A percentile compares a stretch with the other conserved stretches of the same genome.
These are phyloP conservation scores for Thelonectria rubi DNA, from an alignment of 2,329 filamentous ascomycete genomes.

Conservation along the genomic window DNA sequence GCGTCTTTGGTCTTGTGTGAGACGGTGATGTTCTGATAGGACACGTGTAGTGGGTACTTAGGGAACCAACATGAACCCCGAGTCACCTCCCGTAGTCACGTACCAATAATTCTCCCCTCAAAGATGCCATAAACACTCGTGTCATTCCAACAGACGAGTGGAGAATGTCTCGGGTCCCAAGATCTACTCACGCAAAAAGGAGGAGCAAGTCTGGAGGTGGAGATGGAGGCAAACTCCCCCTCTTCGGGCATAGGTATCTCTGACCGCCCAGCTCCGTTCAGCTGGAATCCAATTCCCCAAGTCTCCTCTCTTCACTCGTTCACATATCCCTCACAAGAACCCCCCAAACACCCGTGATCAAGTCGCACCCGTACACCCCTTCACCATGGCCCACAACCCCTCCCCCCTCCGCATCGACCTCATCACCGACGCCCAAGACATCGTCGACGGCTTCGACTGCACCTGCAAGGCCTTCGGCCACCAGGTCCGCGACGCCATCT, in stretches of 20 bases:
- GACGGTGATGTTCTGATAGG: no score
- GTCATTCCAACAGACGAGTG: neutral
- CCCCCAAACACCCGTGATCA: neutral
- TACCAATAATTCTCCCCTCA: no score
- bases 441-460: slow-evolving; percentile 40
- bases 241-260: neutral
- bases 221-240: neutral
- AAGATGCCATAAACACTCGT: no score
- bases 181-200: neutral
- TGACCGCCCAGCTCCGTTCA: neutral
- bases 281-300: neutral
- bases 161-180: neutral
- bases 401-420: slow-evolving; percentile 39
- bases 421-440: slow-evolving; percentile 42
- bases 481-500: slow-evolving; percentile 61
- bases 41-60: no score
- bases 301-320: neutral
- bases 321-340: neutral
- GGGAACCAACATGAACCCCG: no score
- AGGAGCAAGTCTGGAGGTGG: neutral
- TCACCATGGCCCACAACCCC: slow-evolving; percentile 16
- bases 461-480: slow-evolving; percentile 54
- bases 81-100: no score
- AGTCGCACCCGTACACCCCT: no score
- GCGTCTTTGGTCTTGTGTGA: no score